phyloP scores from a whole-genome alignment of 2,329 filamentous ascomycete species.

The Alternaria gansuensis region DNA sequence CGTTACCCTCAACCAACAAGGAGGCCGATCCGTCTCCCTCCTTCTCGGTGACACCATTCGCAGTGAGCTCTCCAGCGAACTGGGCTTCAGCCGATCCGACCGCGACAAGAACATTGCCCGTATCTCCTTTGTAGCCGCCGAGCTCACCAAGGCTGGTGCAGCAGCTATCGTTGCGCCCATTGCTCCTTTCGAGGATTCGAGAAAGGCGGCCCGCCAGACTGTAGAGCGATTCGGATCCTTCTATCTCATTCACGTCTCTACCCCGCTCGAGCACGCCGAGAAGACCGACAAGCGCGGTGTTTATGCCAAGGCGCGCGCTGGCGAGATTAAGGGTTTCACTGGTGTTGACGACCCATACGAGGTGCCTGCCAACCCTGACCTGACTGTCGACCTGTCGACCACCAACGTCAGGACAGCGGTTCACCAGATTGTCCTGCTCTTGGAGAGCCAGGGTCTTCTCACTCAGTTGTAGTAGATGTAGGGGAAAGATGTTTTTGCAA shows the following conservation, averaged over 20 bases:
- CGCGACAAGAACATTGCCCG: slow-evolving; percentile 94
- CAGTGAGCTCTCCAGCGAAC: slow-evolving; percentile 88
- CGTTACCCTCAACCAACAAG: slow-evolving; percentile 97
- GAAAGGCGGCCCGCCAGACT: slow-evolving; percentile 80
- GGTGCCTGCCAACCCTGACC: slow-evolving; percentile 78
- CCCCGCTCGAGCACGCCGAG: slow-evolving; percentile 90
- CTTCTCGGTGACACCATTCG: slow-evolving; percentile 96
- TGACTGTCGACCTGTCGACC: slow-evolving; percentile 85
- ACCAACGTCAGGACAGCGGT: slow-evolving; percentile 91
- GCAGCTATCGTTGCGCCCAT: slow-evolving; percentile 97
- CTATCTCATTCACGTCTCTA: slow-evolving; percentile 95
- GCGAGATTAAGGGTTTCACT: slow-evolving; percentile 97
- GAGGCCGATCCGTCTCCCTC: slow-evolving; percentile 91
- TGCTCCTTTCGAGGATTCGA: slow-evolving; percentile 84
- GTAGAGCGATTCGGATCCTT: slow-evolving; percentile 90
- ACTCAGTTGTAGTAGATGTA: slow-evolving; percentile 61
- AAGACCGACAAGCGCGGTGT: slow-evolving; percentile 93
- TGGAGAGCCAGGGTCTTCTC: slow-evolving; percentile 88
- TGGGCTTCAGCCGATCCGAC: slow-evolving; percentile 93
- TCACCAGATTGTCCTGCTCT: slow-evolving; percentile 92
- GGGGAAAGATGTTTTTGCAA: not conserved
- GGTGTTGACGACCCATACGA: slow-evolving; percentile 98
- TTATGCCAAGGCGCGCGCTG: slow-evolving; percentile 82
- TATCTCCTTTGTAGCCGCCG: slow-evolving; percentile 94
- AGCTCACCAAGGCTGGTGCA: slow-evolving; percentile 90